Conservation (phyloP, 176 grass and related monocot species). For the Oryza glaberrima region DNA sequence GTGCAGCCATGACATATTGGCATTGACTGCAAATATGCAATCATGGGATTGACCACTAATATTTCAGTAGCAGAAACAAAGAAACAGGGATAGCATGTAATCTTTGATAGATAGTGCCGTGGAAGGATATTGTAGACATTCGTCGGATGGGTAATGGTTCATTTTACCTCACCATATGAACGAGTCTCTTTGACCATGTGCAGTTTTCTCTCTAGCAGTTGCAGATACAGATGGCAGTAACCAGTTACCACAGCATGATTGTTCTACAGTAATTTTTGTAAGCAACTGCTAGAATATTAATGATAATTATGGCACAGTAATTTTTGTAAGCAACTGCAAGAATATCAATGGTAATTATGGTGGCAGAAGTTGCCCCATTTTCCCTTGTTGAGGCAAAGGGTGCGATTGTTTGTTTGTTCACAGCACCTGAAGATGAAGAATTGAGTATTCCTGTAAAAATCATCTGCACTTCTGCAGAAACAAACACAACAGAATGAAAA, state of each 20-base stretch:
- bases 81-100: background rate
- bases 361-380: background rate
- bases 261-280: background rate
- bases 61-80: background rate
- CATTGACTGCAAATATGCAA: no score
- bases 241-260: background rate
- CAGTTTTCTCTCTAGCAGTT: background rate
- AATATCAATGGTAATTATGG: background rate
- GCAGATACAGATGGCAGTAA: background rate
- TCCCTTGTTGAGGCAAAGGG: background rate
- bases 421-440: background rate
- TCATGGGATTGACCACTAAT: background rate
- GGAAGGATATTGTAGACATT: background rate
- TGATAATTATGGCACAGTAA: background rate
- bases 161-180: background rate
- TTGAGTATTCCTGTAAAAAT: background rate
- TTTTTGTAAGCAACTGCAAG: background rate
- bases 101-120: background rate
- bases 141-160: background rate
- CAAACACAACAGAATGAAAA: background rate
- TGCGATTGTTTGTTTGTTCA: background rate
- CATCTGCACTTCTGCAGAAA: slow-evolving; percentile 16
- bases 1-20: background rate
- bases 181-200: background rate
- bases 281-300: background rate